Evolutionary conservation across 805 yeast genomes (phyloP).

Genomic region (Saitoella complicata): DNA sequence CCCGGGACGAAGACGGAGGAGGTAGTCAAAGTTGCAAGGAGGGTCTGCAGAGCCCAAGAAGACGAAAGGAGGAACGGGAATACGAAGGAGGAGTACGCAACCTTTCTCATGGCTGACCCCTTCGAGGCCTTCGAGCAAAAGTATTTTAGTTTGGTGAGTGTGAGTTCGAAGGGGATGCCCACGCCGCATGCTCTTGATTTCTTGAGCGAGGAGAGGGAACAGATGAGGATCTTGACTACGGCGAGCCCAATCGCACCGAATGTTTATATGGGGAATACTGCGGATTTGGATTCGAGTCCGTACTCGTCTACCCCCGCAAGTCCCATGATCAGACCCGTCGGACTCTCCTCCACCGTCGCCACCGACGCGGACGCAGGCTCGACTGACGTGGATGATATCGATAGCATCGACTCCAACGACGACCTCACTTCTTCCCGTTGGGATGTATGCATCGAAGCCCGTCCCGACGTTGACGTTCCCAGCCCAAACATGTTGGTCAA

Average conservation of each 20-base stretch:
- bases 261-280: not conserved
- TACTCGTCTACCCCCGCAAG: conserved; percentile 10
- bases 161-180: not conserved
- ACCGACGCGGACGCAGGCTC: too few relatives aligned
- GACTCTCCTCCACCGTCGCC: too few relatives aligned
- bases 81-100: conserved; percentile 7
- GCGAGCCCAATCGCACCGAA: not conserved
- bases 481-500: too few relatives aligned
- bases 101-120: conserved; percentile 11
- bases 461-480: too few relatives aligned
- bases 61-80: conserved; percentile 7
- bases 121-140: conserved; percentile 12
- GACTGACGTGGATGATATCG: too few relatives aligned
- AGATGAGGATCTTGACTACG: not conserved
- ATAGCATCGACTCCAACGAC: too few relatives aligned
- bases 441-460: too few relatives aligned
- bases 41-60: conserved; percentile 12
- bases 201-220: not conserved
- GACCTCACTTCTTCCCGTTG: too few relatives aligned
- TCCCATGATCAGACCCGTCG: conserved; percentile 2
- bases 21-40: conserved; percentile 8
- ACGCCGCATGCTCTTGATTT: not conserved
- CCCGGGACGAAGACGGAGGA: conserved; percentile 10
- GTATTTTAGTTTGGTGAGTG: conserved; percentile 8
- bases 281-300: not conserved